Evolutionary conservation across 805 yeast genomes (phyloP), one percentile per base, ranked within the genome.

Genomic region (Saturnispora galanensis): DNA sequence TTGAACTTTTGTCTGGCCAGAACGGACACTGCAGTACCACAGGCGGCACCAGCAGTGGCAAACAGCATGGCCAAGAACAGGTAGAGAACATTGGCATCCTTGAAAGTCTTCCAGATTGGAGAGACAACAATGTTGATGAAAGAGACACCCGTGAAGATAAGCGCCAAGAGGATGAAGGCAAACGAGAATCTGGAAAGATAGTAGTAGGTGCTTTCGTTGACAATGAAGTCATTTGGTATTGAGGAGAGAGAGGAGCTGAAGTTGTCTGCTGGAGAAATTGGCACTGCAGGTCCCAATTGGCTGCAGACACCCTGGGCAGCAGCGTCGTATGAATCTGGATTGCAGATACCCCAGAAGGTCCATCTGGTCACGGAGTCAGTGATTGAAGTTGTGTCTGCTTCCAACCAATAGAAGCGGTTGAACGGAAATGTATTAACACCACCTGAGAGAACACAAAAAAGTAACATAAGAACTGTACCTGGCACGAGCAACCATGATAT

Each of bases 301-400:
- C 47, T 33, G 55, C 77, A 71, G 4, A 58, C 42, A 47, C 64
- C 59, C 47, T 62, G 70, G 39, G 48, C 44, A 28, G 54, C 35
- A 2, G 50, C 52, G 31, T 39, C 43, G 44, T 49, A 54, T 52
- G 61, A 54, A 13, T 45, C 48, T 42, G 68, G 68, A 41, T 67
- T 67, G 61, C 86, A 79, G 38, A 81, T 71, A 53, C 90, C 89
- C 90, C 90, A 84, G 67, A 77, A 82, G 2, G 89, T 81, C 89
- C 89, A 84, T 55, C 84, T 77, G n/a, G 86, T 67, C 40, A 67
- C 55, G 32, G 59, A 60, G 7, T 83, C 81, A 37, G 68, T 60
- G 3, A 81, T 76, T 38, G 58, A 59, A 2, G 77, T 63, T 41
- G 90, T 83, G 56, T 82, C 81, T 41, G 80, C 89, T 59, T 74